Base-by-base conservation (phyloP, 768 basidiomycete species). In the Rickenella mellea region DNA sequence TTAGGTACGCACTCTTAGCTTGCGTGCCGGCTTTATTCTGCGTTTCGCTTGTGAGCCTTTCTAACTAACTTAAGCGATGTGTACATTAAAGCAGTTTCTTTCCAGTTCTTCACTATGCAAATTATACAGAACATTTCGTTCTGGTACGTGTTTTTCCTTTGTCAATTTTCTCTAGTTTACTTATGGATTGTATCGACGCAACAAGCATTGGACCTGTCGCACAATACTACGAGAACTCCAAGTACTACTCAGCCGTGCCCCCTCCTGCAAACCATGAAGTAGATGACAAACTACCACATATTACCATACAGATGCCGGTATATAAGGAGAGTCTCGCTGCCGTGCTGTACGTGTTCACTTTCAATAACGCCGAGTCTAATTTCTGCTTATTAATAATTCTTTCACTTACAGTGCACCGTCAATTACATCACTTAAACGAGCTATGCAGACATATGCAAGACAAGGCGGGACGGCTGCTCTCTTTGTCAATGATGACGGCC, bases 381-480 rank as follows among this genome's bases (percentile, higher is more conserved):
- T 10, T 9, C 14, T 30, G 8, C 2, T 14, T 38, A 3, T 33
- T 47, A 42, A 14, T 20, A 26, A 39, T 12, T 14, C 27, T 6
- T 6, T 17, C 35, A 36, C 17, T 4, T 29, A 11, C 36, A 61
- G 67, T 52, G 56, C 71, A 0, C 71, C 68, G 19, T 73, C 71
- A 0, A 68, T 73, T 43, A 66, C 72, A 26, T 76, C 73, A 2
- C 53, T 79, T 41, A 78, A 79, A 51, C 68, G 65, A 56, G 74
- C 76, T 6, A 76, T 78, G 65, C 72, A 73, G 49, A 77, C 75
- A 10, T 77, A 79, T 49, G 78, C 78, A 24, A 68, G 76, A 4
- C 78, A 80, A 49, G 78, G 78, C n/a, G 78, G 78, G 2, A 69
- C 70, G 0, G 72, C 70, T 40, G 66, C 66, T 14, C 76, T 79